A percentile compares a stretch with the other conserved stretches of the same genome.
These are phyloP conservation scores for Takakia lepidozioides DNA, from an alignment of 225 moss, liverwort and hornwort genomes.

Conservation along the genomic window DNA sequence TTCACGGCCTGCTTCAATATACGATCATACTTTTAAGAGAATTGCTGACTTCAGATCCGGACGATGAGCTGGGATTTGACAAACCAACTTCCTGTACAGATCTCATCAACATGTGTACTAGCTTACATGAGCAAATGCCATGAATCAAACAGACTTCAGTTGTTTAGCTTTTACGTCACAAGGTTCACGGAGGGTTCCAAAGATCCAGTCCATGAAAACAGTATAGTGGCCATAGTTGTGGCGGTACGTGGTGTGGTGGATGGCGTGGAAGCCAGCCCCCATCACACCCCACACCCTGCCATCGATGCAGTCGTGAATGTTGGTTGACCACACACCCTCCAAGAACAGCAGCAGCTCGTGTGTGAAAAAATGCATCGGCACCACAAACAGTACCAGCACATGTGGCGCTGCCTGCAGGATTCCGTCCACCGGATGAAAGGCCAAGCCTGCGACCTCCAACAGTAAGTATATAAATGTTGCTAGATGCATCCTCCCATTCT, in stretches of 20 bases:
- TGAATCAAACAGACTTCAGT: constrained; percentile 31
- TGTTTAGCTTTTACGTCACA: constrained; percentile 33
- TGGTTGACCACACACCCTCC: constrained; percentile 93
- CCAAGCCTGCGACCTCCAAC: constrained; percentile 74
- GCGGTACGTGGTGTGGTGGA: constrained; percentile 92
- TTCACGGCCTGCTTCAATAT: no score
- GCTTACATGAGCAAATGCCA: no score
- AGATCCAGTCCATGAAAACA: constrained; percentile 84
- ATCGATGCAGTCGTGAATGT: constrained; percentile 94
- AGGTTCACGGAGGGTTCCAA: constrained; percentile 83
- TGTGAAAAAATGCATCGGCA: constrained; percentile 80
- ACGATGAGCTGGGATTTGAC: no score
- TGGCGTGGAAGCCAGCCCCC: constrained; percentile 97
- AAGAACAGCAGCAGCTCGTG: constrained; percentile 74
- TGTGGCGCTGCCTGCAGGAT: constrained; percentile 88
- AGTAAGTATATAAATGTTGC: no score
- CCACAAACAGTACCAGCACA: constrained; percentile 61
- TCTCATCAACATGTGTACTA: no score
- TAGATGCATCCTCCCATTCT: no score
- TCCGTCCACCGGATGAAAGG: constrained; percentile 91
- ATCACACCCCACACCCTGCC: constrained; percentile 87
- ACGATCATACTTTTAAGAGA: no score
- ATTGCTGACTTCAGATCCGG: no score
- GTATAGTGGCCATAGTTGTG: constrained; percentile 98
- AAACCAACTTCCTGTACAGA: no score